Conservation (phyloP, 306 rosid genomes). For the Trifolium subterraneum region DNA sequence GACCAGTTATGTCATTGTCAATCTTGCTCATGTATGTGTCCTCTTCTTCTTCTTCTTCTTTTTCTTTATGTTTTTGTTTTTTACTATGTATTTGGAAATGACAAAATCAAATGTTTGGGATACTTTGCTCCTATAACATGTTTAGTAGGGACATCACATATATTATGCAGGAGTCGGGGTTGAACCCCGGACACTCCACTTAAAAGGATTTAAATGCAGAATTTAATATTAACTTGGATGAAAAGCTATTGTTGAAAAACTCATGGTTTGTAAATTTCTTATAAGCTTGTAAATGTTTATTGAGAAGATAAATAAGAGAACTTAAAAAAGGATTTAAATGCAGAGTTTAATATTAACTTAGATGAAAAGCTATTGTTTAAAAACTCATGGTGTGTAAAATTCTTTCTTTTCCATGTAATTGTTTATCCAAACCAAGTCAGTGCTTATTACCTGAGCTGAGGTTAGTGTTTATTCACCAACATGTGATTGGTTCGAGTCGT, state of each 20-base stretch:
- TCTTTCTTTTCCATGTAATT: neutral
- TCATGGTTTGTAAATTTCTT: neutral
- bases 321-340: neutral
- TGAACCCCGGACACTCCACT: too few species aligned
- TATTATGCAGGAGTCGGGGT: too few species aligned
- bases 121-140: too few species aligned
- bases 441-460: conserved; percentile 5
- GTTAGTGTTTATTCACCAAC: conserved; percentile 19
- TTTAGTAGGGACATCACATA: too few species aligned
- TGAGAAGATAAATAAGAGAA: neutral
- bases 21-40: conserved; percentile 67
- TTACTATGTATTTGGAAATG: neutral
- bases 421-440: neutral
- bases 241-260: neutral
- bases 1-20: conserved; percentile 60
- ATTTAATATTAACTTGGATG: neutral
- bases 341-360: neutral
- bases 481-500: neutral
- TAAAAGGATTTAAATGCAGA: neutral
- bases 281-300: neutral
- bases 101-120: too few species aligned
- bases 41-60: neutral
- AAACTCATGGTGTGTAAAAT: neutral
- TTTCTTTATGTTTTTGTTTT: neutral
- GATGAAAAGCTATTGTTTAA: neutral